Base-by-base conservation (phyloP, 2,329 filamentous ascomycete genomes). In the Gliomastix tumulicola region DNA sequence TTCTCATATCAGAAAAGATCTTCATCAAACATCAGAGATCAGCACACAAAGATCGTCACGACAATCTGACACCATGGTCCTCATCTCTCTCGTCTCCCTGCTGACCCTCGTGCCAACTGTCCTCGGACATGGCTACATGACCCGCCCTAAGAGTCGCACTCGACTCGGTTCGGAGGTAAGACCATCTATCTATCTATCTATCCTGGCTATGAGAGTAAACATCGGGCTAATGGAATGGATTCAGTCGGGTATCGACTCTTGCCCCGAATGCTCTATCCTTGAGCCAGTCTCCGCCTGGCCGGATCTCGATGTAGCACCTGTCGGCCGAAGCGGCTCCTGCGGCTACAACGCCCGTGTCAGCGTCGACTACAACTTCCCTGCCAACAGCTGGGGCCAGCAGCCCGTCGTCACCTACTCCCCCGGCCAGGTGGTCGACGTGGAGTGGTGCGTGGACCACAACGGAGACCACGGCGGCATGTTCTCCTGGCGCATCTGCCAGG, bases 381-480 rank as follows among this genome's bases (percentile, higher is more conserved):
- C 49, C 0, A 41, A 39, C 4, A 49, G 57, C 47, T 74, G 68
- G 69, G 70, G 70, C 17, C 55, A 49, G 9, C 36, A 52, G 0
- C 51, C 60, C 0, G 65, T 72, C 0, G 60, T 49, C 3, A 68
- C 60, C 2, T 74, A 73, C 49, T 50, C 51, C 0, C 52, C 64
- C 0, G 71, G 69, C 0, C 53, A 73, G 9, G 50, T 60, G 0
- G 50, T 74, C 18, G 64, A 70, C 18, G 70, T 74, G 0, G 55
- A 71, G 47, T 75, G 71, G 71, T 75, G 71, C 36, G 62, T 74
- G 15, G 71, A 76, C 45, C 54, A 72, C 51, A 75, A 74, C 44
- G 71, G 71, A 0, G 70, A 75, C 43, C 71, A 75, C 42, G 69
- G 70, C 19, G 71, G 70, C 50, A 74, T 74, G 69, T 75, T 73